Percentiles rank a stretch among this genome's conserved stretches.
These are phyloP conservation scores for Acer campestre DNA, from an alignment of 345 rosid species.

Conservation along the genomic window DNA sequence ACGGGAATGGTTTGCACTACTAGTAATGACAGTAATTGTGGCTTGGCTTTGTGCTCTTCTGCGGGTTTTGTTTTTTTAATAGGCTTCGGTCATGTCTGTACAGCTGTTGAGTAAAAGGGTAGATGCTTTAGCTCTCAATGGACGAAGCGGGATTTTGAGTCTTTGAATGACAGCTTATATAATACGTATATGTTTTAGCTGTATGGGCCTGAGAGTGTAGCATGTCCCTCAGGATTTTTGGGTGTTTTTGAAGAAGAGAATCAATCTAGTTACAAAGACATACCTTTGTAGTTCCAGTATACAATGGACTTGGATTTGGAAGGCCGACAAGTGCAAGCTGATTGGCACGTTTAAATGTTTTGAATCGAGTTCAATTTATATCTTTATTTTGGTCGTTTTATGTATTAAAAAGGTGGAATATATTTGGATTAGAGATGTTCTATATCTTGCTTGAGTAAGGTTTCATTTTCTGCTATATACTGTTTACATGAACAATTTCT, in stretches of 20 bases:
- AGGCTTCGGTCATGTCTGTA: slow-evolving; percentile 34
- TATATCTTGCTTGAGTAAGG: too few species aligned
- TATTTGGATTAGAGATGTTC: background rate
- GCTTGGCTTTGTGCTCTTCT: background rate
- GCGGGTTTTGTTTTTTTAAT: slow-evolving; percentile 11
- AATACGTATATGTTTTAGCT: background rate
- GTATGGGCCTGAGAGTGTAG: background rate
- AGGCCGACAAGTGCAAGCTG: slow-evolving; percentile 3
- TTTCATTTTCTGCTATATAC: background rate
- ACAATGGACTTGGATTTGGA: background rate
- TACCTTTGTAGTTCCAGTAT: background rate
- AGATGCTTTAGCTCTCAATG: slow-evolving; percentile 18
- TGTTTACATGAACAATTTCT: background rate
- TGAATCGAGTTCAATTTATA: too few species aligned
- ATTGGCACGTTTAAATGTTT: background rate
- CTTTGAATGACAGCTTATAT: slow-evolving; percentile 4
- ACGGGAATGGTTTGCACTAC: slow-evolving; percentile 57
- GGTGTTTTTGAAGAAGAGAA: background rate
- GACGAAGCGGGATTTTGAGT: slow-evolving; percentile 22
- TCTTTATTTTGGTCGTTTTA: background rate
- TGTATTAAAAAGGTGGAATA: background rate
- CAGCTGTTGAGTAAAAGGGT: slow-evolving; percentile 37
- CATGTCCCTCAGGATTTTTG: background rate
- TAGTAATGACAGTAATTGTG: slow-evolving; percentile 23
- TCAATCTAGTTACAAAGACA: background rate